phyloP scores from a whole-genome alignment of 768 basidiomycete species.

The Phlebiopsis flavidoalba region DNA sequence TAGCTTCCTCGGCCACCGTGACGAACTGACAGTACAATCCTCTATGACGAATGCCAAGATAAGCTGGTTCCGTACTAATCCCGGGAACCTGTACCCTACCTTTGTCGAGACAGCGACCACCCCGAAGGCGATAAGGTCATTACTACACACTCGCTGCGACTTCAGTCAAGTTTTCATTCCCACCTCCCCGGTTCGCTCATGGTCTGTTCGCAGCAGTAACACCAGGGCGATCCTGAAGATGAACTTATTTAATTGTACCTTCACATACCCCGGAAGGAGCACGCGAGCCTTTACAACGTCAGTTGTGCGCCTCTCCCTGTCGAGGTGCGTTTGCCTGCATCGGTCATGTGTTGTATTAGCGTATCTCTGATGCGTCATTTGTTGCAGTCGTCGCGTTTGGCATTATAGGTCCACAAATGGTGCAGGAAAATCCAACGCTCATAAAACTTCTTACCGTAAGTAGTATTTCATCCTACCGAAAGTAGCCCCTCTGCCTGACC shows the following conservation, averaged over 20 bases:
- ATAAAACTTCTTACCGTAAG: conserved; percentile 88
- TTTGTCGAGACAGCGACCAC: conserved; percentile 87
- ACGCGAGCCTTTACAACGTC: conserved; percentile 77
- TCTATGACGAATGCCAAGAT: conserved; percentile 94
- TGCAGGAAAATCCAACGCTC: conserved; percentile 92
- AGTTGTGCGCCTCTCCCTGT: conserved; percentile 92
- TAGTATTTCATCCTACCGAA: conserved; percentile 4
- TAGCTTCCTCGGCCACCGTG: conserved; percentile 90
- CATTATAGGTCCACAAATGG: conserved; percentile 90
- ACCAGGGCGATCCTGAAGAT: conserved; percentile 95
- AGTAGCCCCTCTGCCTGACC: neutral
- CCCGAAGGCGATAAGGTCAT: conserved; percentile 92
- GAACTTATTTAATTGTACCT: conserved; percentile 84
- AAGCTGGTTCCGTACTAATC: conserved; percentile 96
- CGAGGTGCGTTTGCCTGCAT: conserved; percentile 49
- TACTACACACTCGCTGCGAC: conserved; percentile 96
- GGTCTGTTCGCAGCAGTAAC: conserved; percentile 94
- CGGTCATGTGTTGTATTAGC: neutral
- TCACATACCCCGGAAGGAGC: conserved; percentile 83
- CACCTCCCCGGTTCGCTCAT: conserved; percentile 92
- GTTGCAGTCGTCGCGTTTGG: conserved; percentile 79
- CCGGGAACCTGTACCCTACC: conserved; percentile 82
- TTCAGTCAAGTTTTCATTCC: conserved; percentile 93
- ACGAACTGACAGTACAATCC: conserved; percentile 97
- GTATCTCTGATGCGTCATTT: conserved; percentile 18